A percentile compares a stretch with the other conserved stretches of the same genome.
Conservation (phyloP, 2,329 filamentous ascomycete genomes). For the Colletotrichum agaves region DNA sequence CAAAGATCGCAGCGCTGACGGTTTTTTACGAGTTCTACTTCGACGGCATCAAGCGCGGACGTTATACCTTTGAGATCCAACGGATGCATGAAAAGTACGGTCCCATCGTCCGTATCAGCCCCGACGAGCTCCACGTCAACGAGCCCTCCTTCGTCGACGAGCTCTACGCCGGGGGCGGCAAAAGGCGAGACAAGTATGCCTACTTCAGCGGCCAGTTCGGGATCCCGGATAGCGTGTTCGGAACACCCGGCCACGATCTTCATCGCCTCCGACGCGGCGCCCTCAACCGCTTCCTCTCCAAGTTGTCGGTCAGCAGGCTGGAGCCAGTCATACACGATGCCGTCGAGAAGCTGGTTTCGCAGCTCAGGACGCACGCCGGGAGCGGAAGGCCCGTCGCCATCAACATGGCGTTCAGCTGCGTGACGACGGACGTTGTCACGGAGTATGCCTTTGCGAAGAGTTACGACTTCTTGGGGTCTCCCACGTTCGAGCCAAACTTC, state of each 20-base stretch:
- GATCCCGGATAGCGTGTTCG: conserved; percentile 40
- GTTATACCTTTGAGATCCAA: conserved; percentile 14
- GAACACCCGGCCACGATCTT: background rate
- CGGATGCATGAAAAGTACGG: conserved; percentile 35
- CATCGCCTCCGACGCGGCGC: background rate
- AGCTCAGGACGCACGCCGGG: background rate
- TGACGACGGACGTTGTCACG: conserved; percentile 23
- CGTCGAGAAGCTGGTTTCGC: background rate
- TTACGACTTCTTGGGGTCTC: background rate
- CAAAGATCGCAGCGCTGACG: conserved; percentile 39
- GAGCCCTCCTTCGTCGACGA: conserved; percentile 43
- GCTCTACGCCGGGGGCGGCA: conserved; percentile 36
- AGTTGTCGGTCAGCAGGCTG: background rate
- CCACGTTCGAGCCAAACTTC: background rate
- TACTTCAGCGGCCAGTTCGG: conserved; percentile 23
- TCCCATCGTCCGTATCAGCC: conserved; percentile 52
- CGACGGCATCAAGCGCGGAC: background rate
- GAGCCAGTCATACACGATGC: background rate
- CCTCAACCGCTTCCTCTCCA: background rate
- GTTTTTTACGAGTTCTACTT: conserved; percentile 26
- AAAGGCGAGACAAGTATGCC: conserved; percentile 5
- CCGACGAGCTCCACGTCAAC: conserved; percentile 44
- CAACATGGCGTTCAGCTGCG: conserved; percentile 44
- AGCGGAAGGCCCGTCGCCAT: conserved; percentile 43
- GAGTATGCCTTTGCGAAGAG: background rate